Base-by-base conservation (phyloP, 2,329 filamentous ascomycete species). In the Sporothrix pallida region DNA sequence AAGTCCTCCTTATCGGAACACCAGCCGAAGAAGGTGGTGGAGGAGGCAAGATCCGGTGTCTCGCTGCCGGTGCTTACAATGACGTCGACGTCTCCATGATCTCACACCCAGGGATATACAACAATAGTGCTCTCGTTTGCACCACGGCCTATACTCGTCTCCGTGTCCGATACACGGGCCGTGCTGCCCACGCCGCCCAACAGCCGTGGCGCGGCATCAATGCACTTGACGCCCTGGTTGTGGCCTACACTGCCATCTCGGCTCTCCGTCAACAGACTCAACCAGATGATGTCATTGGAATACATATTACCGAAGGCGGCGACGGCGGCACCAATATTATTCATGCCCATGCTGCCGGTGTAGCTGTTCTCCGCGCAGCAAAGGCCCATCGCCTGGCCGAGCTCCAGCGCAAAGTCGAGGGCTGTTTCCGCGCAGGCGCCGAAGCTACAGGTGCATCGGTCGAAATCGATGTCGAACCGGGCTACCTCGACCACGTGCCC, bases 41-140 rank as follows among this genome's bases (percentile, higher is more conserved):
- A 1, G 70, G 70, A 23, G 70, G 70, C 10, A 71, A 71, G 70
- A 71, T 71, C 42, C 26, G 58, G 15, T 71, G 70, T n/a, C 70
- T 63, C 1, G 56, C 20, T 0, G 70, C 70, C 2, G 70, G 70
- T 42, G 70, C 70, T 6, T 63, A 71, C 37, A n/a, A 26, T 8
- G 56, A n/a, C 2, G 42, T 42, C 10, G 56, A 63, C 20, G 37
- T 63, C 17, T 63, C 37, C 8, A 44, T 63, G 60, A 63, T 63
- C 17, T 63, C 60, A 2, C 60, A 44, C 9, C 60, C 60, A 17
- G 60, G 60, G 2, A 63, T 63, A 17, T 37, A 9, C 60, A 20
- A 63, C 37, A 63, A 63, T 37, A 63, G 60, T 10, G 60, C 60
- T 7, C 60, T 63, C 1, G 37, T 63, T 1, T 44, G 60, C 6